Evolutionary conservation across 495 filamentous ascomycete species (phyloP), one percentile per base, ranked within the genome.

Genomic region (Collariella sp.): DNA sequence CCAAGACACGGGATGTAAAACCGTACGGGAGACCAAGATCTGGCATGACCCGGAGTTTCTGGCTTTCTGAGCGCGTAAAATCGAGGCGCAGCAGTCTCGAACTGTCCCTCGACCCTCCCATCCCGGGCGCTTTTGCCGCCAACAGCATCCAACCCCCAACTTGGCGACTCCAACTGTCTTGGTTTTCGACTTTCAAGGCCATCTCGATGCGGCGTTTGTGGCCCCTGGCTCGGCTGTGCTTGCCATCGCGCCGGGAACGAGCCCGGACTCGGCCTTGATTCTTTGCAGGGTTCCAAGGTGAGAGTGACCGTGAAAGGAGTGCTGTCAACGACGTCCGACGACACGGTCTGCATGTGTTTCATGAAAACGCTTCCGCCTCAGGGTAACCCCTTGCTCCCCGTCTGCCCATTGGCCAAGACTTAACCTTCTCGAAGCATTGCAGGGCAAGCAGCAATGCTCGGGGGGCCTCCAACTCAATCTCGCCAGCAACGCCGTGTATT

Each of bases 351-450:
- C 26, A 31, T 42, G 23, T 55, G 52, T 55, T 55, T 55, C 54
- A 56, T 46, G 54, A 56, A n/a, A 56, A 56, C 54, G 47, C 54
- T 51, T 26, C 40, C 12, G 33, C 31, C 13, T 12, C 41, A 19
- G 20, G 23, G 36, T 3, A 19, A 12, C 22, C 26, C 26, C n/a
- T 18, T 42, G 24, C 9, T 18, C 18, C 33, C 40, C 2, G 0
- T 1, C 20, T 40, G 20, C 54, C 54, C 22, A 57, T 57, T 57
- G 54, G 48, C 33, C 23, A 19, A 22, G 10, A 20, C 2, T 23
- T 26, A 31, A 20, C 33, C 13, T 52, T 52, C 49, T 43, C 24
- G 39, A 52, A 52, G 39, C 39, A 29, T 0, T 22, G 24, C 20
- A 2, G 2, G 12, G n/a, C 35, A 47, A 47, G 26, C 29, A 7